Percentiles rank a stretch among this genome's conserved stretches.
phyloP scores from a whole-genome alignment of 164 flowering plant genomes.

The Buxus sempervirens region DNA sequence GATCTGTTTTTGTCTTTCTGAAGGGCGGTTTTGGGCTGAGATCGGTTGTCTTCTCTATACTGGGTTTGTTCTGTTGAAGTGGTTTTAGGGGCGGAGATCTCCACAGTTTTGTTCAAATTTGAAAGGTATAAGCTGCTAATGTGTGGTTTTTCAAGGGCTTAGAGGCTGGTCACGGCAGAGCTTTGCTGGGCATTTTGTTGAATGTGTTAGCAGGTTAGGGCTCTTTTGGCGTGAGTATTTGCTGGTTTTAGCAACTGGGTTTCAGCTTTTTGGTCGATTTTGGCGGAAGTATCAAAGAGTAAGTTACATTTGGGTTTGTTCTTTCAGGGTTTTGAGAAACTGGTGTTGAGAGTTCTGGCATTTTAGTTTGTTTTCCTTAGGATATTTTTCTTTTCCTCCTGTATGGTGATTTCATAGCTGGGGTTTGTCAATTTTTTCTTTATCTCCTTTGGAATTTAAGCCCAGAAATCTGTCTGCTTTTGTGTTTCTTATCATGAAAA shows the following conservation, averaged over 20 bases:
- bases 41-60: not conserved
- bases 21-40: conserved; percentile 1
- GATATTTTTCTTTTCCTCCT: too few relatives aligned
- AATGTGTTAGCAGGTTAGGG: too few relatives aligned
- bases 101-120: not conserved
- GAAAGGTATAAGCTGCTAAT: not conserved
- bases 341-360: too few relatives aligned
- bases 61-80: conserved; percentile 20
- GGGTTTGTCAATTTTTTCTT: not conserved
- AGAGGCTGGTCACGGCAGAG: not conserved
- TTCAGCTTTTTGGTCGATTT: not conserved
- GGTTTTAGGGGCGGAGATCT: conserved; percentile 9
- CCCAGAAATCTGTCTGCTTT: conserved; percentile 2
- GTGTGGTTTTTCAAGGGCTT: not conserved
- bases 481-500: not conserved
- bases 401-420: not conserved
- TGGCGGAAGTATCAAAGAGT: not conserved
- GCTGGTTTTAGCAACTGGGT: not conserved
- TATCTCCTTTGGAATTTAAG: not conserved
- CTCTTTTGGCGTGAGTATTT: too few relatives aligned
- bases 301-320: not conserved
- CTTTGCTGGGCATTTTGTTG: not conserved
- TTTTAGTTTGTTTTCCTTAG: too few relatives aligned
- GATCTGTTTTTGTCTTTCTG: not conserved
- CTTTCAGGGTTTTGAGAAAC: too few relatives aligned